Evolutionary conservation across 805 yeast genomes (phyloP).

Genomic region (Lipomyces mesembrius): DNA sequence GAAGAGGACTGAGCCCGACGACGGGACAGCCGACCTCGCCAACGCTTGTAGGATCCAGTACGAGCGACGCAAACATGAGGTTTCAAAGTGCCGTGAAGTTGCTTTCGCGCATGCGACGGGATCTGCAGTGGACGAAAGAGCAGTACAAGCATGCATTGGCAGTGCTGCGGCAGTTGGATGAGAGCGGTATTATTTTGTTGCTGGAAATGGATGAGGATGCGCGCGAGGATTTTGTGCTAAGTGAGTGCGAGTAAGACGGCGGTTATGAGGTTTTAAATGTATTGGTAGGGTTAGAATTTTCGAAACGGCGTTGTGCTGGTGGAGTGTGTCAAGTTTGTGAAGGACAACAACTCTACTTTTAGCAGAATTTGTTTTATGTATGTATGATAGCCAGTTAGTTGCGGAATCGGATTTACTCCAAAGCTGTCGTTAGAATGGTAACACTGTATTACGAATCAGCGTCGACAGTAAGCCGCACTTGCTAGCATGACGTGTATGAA

Average conservation of each 20-base stretch:
- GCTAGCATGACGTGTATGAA: too few relatives aligned
- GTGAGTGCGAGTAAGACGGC: neutral
- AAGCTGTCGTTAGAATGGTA: too few relatives aligned
- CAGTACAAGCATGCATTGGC: constrained; percentile 24
- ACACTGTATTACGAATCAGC: too few relatives aligned
- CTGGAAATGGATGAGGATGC: constrained; percentile 35
- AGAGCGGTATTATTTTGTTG: constrained; percentile 23
- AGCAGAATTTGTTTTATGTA: neutral
- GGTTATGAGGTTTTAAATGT: neutral
- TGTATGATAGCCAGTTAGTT: neutral
- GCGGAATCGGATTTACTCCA: neutral
- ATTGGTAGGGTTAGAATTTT: neutral
- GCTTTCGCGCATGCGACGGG: constrained; percentile 28
- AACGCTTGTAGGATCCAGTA: neutral
- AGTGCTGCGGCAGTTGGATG: constrained; percentile 19
- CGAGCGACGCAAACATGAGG: constrained; percentile 10
- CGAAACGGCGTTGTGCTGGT: neutral
- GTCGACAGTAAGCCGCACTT: too few relatives aligned
- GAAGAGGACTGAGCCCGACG: neutral
- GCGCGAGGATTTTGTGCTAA: constrained; percentile 28
- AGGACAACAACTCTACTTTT: neutral
- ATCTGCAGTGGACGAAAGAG: constrained; percentile 20
- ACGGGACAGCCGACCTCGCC: neutral
- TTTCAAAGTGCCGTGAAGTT: constrained; percentile 17
- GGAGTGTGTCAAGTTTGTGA: neutral